These are phyloP conservation scores for Acacia melanoxylon DNA, from an alignment of 306 rosid genomes.

Conservation along the genomic window DNA sequence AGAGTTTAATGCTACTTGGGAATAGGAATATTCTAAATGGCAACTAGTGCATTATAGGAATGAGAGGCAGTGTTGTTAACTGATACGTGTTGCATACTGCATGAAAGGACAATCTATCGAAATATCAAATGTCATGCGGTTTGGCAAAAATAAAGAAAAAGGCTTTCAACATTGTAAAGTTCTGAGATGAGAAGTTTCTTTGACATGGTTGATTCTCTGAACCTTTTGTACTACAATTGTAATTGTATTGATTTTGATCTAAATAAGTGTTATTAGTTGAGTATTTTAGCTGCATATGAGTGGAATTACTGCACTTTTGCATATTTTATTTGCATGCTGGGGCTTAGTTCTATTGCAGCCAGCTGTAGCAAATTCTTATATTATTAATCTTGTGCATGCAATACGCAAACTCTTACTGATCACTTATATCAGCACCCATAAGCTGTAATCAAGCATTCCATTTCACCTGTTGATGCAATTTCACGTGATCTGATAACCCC, in stretches of 20 bases:
- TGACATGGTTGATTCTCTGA: constrained; percentile 2
- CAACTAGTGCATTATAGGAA: constrained; percentile 6
- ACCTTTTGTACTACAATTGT: neutral
- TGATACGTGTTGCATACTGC: constrained; percentile 12
- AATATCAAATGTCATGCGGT: constrained; percentile 21
- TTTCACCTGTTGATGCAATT: constrained; percentile 6
- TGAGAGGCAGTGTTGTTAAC: constrained; percentile 29
- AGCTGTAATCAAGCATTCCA: neutral
- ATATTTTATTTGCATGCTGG: constrained; percentile 17
- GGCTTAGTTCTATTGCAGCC: constrained; percentile 1
- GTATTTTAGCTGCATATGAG: neutral
- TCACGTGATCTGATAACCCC: neutral
- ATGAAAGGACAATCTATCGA: constrained; percentile 10
- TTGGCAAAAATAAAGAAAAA: neutral
- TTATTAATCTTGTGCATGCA: constrained; percentile 7
- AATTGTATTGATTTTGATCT: constrained; percentile 2
- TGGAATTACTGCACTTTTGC: neutral
- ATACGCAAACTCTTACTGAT: neutral
- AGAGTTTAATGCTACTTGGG: constrained; percentile 16
- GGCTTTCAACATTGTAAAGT: neutral
- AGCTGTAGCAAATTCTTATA: constrained; percentile 8
- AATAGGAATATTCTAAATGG: constrained; percentile 3
- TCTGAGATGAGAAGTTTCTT: constrained; percentile 5
- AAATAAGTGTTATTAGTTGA: neutral
- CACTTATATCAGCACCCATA: neutral